phyloP scores from a whole-genome alignment of 192 early-diverging fungal genomes.

The Glomus cerebriforme region DNA sequence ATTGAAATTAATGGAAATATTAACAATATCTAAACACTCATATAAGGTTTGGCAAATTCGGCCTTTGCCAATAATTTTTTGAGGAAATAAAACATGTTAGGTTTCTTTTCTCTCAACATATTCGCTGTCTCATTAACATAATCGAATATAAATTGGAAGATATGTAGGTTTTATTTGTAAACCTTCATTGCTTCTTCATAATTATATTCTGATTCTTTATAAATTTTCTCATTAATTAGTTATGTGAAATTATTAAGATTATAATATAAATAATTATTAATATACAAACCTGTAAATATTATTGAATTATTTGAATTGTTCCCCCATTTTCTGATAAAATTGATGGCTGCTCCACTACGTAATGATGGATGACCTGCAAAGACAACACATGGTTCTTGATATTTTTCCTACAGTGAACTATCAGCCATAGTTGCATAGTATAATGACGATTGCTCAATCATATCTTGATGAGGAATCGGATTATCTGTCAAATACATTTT shows the following conservation, averaged over 20 bases:
- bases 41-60: neutral
- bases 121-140: slow-evolving; percentile 38
- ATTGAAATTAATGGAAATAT: slow-evolving; percentile 20
- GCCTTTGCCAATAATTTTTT: neutral
- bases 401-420: slow-evolving; percentile 27
- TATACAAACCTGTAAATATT: slow-evolving; percentile 50
- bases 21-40: neutral
- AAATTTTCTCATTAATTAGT: neutral
- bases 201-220: slow-evolving; percentile 43
- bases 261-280: neutral
- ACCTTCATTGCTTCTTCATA: slow-evolving; percentile 36
- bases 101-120: slow-evolving; percentile 35
- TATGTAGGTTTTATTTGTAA: slow-evolving; percentile 37
- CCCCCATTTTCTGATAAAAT: slow-evolving; percentile 51
- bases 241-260: too few relatives aligned
- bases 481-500: slow-evolving; percentile 66
- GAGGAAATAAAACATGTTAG: slow-evolving; percentile 41
- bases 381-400: slow-evolving; percentile 62
- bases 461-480: slow-evolving; percentile 53
- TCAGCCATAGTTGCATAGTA: slow-evolving; percentile 36
- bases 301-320: slow-evolving; percentile 44
- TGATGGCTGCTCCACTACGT: slow-evolving; percentile 45
- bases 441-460: slow-evolving; percentile 44
- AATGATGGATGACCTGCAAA: slow-evolving; percentile 57
- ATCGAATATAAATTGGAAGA: slow-evolving; percentile 41